Percentiles rank a stretch among this genome's conserved stretches.
Conservation (phyloP, 768 basidiomycete species). For the Psilocybe azurescens region DNA sequence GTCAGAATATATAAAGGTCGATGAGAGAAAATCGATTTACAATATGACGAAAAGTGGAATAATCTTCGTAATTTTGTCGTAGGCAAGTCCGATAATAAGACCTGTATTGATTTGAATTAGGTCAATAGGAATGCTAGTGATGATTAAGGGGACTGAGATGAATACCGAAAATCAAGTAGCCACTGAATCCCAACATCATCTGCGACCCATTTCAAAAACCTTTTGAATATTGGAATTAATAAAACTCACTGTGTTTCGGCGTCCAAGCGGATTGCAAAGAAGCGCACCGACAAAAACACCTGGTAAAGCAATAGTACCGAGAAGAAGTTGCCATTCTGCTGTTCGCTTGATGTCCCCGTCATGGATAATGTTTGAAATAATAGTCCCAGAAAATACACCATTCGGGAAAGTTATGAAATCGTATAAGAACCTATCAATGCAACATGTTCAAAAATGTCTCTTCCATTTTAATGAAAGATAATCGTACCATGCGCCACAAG, state of each 20-base stretch:
- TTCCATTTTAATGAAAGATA: too few relatives aligned
- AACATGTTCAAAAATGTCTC: too few relatives aligned
- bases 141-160: not conserved
- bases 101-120: conserved; percentile 35
- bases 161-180: conserved; percentile 68
- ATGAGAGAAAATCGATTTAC: conserved; percentile 39
- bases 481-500: too few relatives aligned
- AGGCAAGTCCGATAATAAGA: conserved; percentile 62
- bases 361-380: too few relatives aligned
- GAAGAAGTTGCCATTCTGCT: conserved; percentile 74
- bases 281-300: conserved; percentile 58
- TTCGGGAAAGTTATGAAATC: too few relatives aligned
- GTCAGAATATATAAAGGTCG: not conserved
- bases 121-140: not conserved
- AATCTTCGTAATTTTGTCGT: conserved; percentile 65
- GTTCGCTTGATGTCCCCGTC: conserved; percentile 60
- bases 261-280: conserved; percentile 48
- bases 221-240: conserved; percentile 57
- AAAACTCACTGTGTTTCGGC: conserved; percentile 68
- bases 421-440: too few relatives aligned
- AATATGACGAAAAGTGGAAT: conserved; percentile 72
- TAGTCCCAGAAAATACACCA: too few relatives aligned
- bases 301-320: conserved; percentile 65
- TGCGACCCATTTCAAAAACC: conserved; percentile 26
- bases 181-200: conserved; percentile 74